Evolutionary conservation across 768 basidiomycete genomes (phyloP), one percentile per base, ranked within the genome.

Genomic region (Kwoniella botswanensis): DNA sequence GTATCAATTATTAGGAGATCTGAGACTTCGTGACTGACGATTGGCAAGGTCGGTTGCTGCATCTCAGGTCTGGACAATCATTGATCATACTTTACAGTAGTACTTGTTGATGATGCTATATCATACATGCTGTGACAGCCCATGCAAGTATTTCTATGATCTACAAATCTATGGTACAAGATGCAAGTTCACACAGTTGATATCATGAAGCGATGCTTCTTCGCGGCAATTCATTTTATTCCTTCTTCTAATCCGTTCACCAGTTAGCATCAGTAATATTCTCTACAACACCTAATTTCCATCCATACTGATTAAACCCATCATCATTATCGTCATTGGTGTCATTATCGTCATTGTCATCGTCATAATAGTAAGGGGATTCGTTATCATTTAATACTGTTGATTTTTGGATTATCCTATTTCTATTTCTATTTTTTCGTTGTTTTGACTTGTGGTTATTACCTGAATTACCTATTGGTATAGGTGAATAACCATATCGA

Each of bases 241-340:
- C 46, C 15, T 18, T 10, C 13, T 50, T 10, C 13, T 50, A 18
- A 15, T 50, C 46, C 50, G 5, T 52, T 11, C 18, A 35, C 57
- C 22, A 58, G 3, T 10, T 35, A 43, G 59, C 59, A 61, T 61
- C 59, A 4, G 59, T 15, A 6, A 61, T 21, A 61, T 61, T 41
- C 21, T 26, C 41, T n/a, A 17, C 59, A 43, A 35, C 29, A 35
- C 18, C 15, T 22, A 59, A 17, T n/a, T 61, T 35, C 41, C 59
- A 26, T 29, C 22, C 57, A 58, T 26, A 35, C 15, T 58, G 2
- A 13, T 61, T 35, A 1, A 26, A 24, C n/a, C 42, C 42, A 12
- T 61, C 22, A 61, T 43, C n/a, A 21, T 61, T n/a, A 61, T 61
- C n/a, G 12, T 61, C n/a, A 41, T 59, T 56, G 18, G 0, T 12